These are phyloP conservation scores for Schwanniomyces polymorphus DNA, from an alignment of 805 yeast species.

Conservation along the genomic window DNA sequence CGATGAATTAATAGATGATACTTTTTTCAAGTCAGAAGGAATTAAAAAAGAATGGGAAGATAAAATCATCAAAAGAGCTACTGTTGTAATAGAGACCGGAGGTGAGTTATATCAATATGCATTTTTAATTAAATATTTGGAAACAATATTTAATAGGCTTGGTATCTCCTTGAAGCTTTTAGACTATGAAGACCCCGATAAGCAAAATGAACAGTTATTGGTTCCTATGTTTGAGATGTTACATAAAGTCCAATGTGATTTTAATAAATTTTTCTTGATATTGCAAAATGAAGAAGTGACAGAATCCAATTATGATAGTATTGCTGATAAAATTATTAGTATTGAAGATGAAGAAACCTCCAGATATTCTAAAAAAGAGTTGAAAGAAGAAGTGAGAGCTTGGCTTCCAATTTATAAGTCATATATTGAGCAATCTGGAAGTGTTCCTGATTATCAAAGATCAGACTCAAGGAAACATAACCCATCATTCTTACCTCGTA, in stretches of 20 bases:
- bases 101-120: conserved; percentile 65
- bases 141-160: conserved; percentile 60
- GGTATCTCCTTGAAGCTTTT: conserved; percentile 54
- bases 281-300: conserved; percentile 45
- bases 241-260: conserved; percentile 66
- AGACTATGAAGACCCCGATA: conserved; percentile 30
- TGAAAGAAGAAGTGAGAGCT: conserved; percentile 36
- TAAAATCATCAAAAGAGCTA: conserved; percentile 58
- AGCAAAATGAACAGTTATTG: conserved; percentile 45
- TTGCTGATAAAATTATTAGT: conserved; percentile 19
- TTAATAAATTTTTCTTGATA: conserved; percentile 70
- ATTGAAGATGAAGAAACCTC: conserved; percentile 20
- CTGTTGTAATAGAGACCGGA: conserved; percentile 59
- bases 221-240: conserved; percentile 64
- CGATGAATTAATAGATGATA: conserved; percentile 46
- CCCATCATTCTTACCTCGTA: conserved; percentile 81
- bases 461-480: conserved; percentile 50
- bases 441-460: conserved; percentile 2
- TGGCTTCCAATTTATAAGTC: conserved; percentile 57
- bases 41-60: conserved; percentile 51
- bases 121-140: conserved; percentile 59
- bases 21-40: conserved; percentile 39
- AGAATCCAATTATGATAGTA: conserved; percentile 8
- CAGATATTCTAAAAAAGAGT: conserved; percentile 32
- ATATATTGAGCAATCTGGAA: conserved; percentile 40